Evolutionary conservation across 2,329 filamentous ascomycete species (phyloP), one percentile per base, ranked within the genome.

Genomic region (Xylariaceae sp.): DNA sequence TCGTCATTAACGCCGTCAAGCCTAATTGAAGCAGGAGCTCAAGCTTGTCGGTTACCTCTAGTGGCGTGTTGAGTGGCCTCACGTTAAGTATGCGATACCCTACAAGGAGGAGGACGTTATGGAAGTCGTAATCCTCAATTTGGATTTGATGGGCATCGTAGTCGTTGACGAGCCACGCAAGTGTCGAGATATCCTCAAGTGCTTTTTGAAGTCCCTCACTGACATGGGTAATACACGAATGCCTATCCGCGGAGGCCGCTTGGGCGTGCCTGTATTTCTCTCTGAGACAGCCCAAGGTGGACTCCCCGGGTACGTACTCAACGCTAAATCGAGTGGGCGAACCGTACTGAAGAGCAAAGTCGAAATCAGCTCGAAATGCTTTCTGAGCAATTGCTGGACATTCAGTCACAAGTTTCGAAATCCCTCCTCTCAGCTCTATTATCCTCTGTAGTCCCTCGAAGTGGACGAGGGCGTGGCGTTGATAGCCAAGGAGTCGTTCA

Each of bases 371-470:
- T 18, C 62, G 62, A 21, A 55, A 43, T 2, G 62, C 59, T 56
- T 67, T 67, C 32, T 64, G 59, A 4, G 60, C 54, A 8, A 67
- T 30, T 2, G 39, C 55, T 8, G 63, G 57, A n/a, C 36, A 44
- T 11, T 55, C 35, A 2, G 16, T 30, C 3, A 55, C 20, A 9
- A 72, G 53, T 1, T 42, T 15, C 7, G 27, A 27, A 5, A 70
- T 59, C 0, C 70, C 70, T n/a, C 70, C 70, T 8, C 68, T 64
- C 24, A 71, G 29, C 18, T 65, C 54, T 18, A 70, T 51, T 50
- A 73, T 67, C 11, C 53, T 60, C 47, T 60, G 55, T 13, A 71
- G 53, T 1, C 70, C 69, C 13, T 65, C 45, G 18, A 72, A 55
- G 46, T 73, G 70, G 11, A 71, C 46, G 3, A 66, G 53, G 6